phyloP scores from a whole-genome alignment of 2,329 filamentous ascomycete species.

The Sporothrix brasiliensis region DNA sequence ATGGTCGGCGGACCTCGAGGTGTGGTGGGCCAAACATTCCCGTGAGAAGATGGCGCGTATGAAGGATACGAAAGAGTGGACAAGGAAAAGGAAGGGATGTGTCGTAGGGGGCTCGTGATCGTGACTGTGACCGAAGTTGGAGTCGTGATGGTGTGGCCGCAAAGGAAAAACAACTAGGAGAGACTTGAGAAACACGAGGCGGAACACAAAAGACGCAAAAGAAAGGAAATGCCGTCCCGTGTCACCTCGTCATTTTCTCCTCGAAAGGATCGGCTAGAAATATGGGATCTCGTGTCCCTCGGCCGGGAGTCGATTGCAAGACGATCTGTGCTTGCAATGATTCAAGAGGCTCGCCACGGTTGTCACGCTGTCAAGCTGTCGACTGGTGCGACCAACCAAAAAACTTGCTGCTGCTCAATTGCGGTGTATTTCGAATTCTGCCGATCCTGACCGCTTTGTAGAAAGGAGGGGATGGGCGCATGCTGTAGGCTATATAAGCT shows the following conservation, averaged over 20 bases:
- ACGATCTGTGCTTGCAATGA: background rate
- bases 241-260: slow-evolving; percentile 28
- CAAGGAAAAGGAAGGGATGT: background rate
- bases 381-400: background rate
- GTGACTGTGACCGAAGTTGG: background rate
- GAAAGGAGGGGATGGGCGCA: background rate
- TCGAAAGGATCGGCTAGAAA: background rate
- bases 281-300: background rate
- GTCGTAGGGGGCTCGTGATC: background rate
- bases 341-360: background rate
- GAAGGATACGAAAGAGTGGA: background rate
- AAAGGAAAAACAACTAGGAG: background rate
- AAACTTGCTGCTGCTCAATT: background rate
- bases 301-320: background rate
- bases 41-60: background rate
- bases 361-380: background rate
- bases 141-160: background rate
- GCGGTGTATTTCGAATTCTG: slow-evolving; percentile 6
- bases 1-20: slow-evolving; percentile 68
- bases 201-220: background rate
- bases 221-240: slow-evolving; percentile 9
- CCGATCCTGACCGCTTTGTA: slow-evolving; percentile 21
- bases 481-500: slow-evolving; percentile 28
- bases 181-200: background rate
- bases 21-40: slow-evolving; percentile 64